Conservation (phyloP, 148 eudicot genomes). For the Camellia granthamiana region DNA sequence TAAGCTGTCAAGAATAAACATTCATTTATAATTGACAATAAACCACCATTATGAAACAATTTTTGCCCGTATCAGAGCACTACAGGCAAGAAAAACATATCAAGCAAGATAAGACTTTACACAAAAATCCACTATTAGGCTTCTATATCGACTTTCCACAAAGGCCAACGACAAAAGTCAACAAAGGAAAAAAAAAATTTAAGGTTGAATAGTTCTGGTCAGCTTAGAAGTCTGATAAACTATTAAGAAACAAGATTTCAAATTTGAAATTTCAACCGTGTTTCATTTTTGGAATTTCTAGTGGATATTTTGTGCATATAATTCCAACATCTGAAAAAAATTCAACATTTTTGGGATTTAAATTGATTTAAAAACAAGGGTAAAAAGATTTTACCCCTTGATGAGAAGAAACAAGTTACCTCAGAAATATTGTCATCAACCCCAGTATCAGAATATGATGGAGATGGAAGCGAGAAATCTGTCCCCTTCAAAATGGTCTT, state of each 20-base stretch:
- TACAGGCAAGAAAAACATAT: conserved; percentile 2
- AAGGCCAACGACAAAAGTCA: conserved; percentile 1
- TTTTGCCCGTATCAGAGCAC: background rate
- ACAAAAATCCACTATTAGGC: background rate
- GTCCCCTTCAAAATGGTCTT: conserved; percentile 78
- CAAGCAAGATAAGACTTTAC: background rate
- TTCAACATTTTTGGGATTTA: background rate
- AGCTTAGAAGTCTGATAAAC: background rate
- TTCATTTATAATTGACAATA: background rate
- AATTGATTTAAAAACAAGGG: background rate
- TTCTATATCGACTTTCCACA: background rate
- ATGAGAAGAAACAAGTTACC: conserved; percentile 38
- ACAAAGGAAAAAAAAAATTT: background rate
- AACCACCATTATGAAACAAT: background rate
- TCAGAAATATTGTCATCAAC: conserved; percentile 74
- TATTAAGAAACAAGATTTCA: conserved; percentile 6
- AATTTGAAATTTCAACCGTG: background rate
- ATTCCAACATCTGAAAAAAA: background rate
- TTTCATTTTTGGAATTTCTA: background rate
- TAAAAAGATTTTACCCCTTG: background rate
- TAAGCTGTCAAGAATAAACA: background rate
- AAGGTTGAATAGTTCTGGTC: conserved; percentile 12
- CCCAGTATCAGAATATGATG: conserved; percentile 59
- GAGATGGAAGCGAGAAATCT: conserved; percentile 54
- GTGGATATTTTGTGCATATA: background rate